Percentiles rank a stretch among this genome's conserved stretches.
Conservation (phyloP, 441 rosid genomes). For the Gossypium schwendimanii region DNA sequence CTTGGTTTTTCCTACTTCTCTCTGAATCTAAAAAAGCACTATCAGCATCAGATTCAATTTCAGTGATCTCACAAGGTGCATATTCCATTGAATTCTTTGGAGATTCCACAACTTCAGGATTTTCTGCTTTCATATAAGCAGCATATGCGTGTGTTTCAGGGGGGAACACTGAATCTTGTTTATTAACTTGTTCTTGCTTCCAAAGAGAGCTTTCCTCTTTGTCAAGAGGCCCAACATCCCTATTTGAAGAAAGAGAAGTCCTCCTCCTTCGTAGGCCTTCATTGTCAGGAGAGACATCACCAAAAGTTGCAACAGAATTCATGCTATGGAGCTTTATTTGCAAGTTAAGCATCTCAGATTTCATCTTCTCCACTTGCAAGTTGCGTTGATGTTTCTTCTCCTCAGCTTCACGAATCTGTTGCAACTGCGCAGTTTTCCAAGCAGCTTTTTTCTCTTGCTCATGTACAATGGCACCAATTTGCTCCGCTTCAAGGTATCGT, state of each 20-base stretch:
- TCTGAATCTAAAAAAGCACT: slow-evolving; percentile 36
- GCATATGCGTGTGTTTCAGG: slow-evolving; percentile 48
- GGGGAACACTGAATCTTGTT: slow-evolving; percentile 43
- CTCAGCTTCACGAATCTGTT: slow-evolving; percentile 83
- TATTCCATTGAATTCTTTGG: slow-evolving; percentile 42
- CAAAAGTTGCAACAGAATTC: slow-evolving; percentile 42
- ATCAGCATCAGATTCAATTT: slow-evolving; percentile 54
- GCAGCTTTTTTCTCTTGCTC: slow-evolving; percentile 99
- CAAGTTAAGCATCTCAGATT: slow-evolving; percentile 95
- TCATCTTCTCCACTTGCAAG: slow-evolving; percentile 97
- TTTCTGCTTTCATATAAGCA: slow-evolving; percentile 27
- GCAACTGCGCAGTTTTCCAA: slow-evolving; percentile 94
- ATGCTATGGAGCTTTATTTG: slow-evolving; percentile 79
- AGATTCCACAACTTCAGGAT: slow-evolving; percentile 41
- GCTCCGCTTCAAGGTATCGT: slow-evolving; percentile 96
- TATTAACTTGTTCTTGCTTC: slow-evolving; percentile 42
- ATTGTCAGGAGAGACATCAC: slow-evolving; percentile 40
- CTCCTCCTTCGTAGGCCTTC: slow-evolving; percentile 64
- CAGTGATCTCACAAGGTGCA: slow-evolving; percentile 69
- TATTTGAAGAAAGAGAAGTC: slow-evolving; percentile 37
- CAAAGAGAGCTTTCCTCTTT: slow-evolving; percentile 38
- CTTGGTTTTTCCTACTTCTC: slow-evolving; percentile 42
- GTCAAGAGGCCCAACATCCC: slow-evolving; percentile 38
- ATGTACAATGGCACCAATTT: slow-evolving; percentile 85
- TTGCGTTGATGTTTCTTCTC: slow-evolving; percentile 74